Evolutionary conservation across 139 green algal genomes (phyloP).

Genomic region (Asterochloris erici): DNA sequence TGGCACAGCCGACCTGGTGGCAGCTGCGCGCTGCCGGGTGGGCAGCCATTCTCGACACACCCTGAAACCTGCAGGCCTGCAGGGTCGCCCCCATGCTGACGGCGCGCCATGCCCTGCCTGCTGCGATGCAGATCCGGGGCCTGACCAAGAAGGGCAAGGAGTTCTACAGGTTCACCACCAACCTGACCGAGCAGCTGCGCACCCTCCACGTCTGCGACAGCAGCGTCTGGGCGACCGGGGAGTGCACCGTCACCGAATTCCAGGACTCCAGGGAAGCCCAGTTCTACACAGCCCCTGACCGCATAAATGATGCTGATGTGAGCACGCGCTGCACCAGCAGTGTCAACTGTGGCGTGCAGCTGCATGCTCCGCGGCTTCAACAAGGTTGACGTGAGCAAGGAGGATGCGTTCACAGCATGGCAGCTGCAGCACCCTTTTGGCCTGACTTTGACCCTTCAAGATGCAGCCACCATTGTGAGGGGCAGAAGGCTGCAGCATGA

Average conservation of each 20-base stretch:
- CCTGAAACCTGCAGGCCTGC: too few species aligned
- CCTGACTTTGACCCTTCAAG: too few species aligned
- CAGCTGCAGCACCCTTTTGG: background rate
- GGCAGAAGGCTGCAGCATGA: too few species aligned
- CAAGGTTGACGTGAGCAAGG: background rate
- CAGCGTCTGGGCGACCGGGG: slow-evolving; percentile 26
- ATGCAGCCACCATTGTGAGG: too few species aligned
- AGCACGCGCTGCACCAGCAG: background rate
- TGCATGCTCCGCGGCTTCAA: too few species aligned
- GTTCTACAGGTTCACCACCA: slow-evolving; percentile 75
- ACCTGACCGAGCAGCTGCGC: slow-evolving; percentile 32
- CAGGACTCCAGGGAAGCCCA: slow-evolving; percentile 27
- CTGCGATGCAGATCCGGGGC: slow-evolving; percentile 17
- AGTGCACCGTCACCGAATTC: slow-evolving; percentile 34
- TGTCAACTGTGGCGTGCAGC: too few species aligned
- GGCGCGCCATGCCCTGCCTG: background rate
- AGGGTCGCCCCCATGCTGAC: background rate
- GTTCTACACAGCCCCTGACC: slow-evolving; percentile 47
- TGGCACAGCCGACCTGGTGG: too few species aligned
- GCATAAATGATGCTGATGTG: slow-evolving; percentile 61
- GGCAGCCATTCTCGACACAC: too few species aligned
- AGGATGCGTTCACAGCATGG: background rate
- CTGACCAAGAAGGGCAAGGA: slow-evolving; percentile 54
- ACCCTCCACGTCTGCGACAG: slow-evolving; percentile 21
- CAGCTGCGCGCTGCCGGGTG: too few species aligned